A percentile compares a stretch with the other conserved stretches of the same genome.
Evolutionary conservation across 441 rosid genomes (phyloP).

Genomic region (Kokia cookei): DNA sequence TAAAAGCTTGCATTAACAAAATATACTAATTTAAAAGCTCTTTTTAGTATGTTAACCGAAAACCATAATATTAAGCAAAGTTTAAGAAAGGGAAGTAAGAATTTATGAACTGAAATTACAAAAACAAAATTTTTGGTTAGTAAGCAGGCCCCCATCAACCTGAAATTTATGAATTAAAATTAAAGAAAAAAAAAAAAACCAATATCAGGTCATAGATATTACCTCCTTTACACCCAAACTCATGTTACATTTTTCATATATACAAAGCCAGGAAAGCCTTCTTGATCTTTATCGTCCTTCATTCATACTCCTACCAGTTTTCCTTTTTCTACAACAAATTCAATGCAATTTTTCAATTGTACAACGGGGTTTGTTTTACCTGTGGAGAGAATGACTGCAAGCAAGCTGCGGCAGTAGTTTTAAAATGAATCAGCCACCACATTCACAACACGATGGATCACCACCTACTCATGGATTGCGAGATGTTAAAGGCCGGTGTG

Average conservation of each 20-base stretch:
- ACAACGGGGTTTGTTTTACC: neutral
- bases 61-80: no score
- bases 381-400: neutral
- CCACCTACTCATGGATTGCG: conserved; percentile 23
- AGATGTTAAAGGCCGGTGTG: conserved; percentile 35
- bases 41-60: no score
- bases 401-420: no score
- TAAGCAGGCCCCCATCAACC: conserved; percentile 8
- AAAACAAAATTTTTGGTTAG: conserved; percentile 9
- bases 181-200: neutral
- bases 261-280: conserved; percentile 11
- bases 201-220: conserved; percentile 15
- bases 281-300: neutral
- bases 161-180: conserved; percentile 14
- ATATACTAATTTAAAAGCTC: no score
- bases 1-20: no score
- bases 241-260: conserved; percentile 31
- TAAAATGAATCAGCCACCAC: no score
- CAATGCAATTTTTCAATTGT: neutral
- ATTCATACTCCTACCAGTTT: conserved; percentile 2
- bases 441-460: neutral
- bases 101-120: no score
- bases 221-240: conserved; percentile 36
- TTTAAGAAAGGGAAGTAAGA: no score
- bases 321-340: conserved; percentile 15